phyloP scores from a whole-genome alignment of 1,139 yeast genomes.

The Scheffersomyces segobiensis region DNA sequence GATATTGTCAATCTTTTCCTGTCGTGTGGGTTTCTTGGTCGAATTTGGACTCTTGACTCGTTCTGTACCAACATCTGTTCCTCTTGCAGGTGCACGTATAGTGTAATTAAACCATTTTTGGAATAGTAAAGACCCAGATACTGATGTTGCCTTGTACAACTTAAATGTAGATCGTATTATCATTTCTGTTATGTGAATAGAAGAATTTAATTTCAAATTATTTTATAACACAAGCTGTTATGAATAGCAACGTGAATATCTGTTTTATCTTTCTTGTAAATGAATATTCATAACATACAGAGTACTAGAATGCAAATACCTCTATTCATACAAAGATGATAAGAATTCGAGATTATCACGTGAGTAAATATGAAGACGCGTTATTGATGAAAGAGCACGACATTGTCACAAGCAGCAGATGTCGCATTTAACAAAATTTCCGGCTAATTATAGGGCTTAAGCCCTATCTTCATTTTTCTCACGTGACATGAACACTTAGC shows the following conservation, averaged over 20 bases:
- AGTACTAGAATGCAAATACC: too few species aligned
- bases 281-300: too few species aligned
- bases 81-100: slow-evolving; percentile 4
- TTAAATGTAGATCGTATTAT: not conserved
- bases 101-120: not conserved
- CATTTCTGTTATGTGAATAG: not conserved
- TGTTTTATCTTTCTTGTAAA: too few species aligned
- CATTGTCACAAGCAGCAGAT: not conserved
- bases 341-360: not conserved
- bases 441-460: not conserved
- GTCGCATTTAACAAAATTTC: not conserved
- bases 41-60: slow-evolving; percentile 8
- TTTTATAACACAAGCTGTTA: too few species aligned
- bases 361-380: not conserved
- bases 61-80: slow-evolving; percentile 8
- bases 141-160: not conserved
- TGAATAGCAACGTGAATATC: too few species aligned
- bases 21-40: slow-evolving; percentile 17
- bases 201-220: too few species aligned
- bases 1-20: slow-evolving; percentile 24
- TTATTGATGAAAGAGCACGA: not conserved
- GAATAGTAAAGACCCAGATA: not conserved
- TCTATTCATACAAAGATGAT: not conserved
- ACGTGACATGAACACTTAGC: not conserved
- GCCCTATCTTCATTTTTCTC: not conserved